phyloP scores from a whole-genome alignment of 1,139 yeast species.

The Keqinozyma sinolaborantium region DNA sequence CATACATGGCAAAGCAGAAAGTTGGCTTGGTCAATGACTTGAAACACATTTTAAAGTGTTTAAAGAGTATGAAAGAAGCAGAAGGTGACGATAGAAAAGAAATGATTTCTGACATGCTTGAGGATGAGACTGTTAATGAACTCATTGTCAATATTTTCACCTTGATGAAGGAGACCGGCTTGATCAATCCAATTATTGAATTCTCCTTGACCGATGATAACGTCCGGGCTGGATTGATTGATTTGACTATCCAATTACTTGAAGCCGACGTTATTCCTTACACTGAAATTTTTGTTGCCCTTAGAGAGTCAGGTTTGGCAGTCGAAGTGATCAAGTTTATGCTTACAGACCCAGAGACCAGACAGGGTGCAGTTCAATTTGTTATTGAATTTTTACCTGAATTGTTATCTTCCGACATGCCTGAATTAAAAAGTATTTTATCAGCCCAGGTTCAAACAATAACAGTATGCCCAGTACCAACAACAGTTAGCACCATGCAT shows the following conservation, averaged over 20 bases:
- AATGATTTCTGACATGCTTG: conserved; percentile 2
- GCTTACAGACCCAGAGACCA: conserved; percentile 26
- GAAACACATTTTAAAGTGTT: conserved; percentile 9
- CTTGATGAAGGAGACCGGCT: conserved; percentile 27
- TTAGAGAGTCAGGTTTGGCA: conserved; percentile 30
- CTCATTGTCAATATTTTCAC: conserved; percentile 21
- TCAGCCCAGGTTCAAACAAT: neutral
- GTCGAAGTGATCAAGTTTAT: conserved; percentile 22
- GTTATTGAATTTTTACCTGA: conserved; percentile 24
- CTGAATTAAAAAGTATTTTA: conserved; percentile 8
- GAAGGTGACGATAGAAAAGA: conserved; percentile 4
- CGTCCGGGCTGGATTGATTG: conserved; percentile 21
- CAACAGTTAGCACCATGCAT: too few relatives aligned
- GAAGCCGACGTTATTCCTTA: conserved; percentile 31
- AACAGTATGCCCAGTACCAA: neutral
- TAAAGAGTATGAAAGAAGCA: conserved; percentile 10
- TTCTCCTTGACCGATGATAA: conserved; percentile 28
- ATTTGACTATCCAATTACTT: conserved; percentile 23
- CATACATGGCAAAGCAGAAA: conserved; percentile 1
- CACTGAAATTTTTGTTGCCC: conserved; percentile 27
- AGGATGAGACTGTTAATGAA: conserved; percentile 18
- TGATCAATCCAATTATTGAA: conserved; percentile 23
- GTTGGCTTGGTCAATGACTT: conserved; percentile 7
- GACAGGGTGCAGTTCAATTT: conserved; percentile 26
- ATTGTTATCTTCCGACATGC: conserved; percentile 14